Evolutionary conservation across 2,329 filamentous ascomycete genomes (phyloP).

Genomic region (Penicillium italicum): DNA sequence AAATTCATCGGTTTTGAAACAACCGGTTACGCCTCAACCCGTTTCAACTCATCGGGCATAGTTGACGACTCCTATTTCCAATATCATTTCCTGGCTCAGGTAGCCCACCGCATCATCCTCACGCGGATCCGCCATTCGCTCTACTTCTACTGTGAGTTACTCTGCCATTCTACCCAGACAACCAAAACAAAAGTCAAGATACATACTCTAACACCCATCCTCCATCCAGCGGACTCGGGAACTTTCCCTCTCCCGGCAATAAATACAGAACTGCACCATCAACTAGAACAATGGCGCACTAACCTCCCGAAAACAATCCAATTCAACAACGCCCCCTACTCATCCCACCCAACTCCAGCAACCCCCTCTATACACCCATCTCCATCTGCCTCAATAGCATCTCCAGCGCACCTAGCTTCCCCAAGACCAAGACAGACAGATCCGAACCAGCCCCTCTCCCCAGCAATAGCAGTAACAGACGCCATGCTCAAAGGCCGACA

Average conservation of each 20-base stretch:
- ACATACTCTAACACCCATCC: neutral
- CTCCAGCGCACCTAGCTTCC: constrained; percentile 21
- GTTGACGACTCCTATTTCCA: constrained; percentile 55
- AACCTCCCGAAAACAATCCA: constrained; percentile 50
- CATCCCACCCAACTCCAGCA: constrained; percentile 18
- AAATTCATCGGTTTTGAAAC: constrained; percentile 50
- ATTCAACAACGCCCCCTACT: constrained; percentile 36
- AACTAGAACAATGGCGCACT: constrained; percentile 54
- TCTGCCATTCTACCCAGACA: neutral
- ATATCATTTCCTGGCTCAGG: constrained; percentile 56
- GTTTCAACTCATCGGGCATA: constrained; percentile 34
- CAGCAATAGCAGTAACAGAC: constrained; percentile 36
- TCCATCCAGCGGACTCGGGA: constrained; percentile 36
- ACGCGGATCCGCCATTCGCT: constrained; percentile 52
- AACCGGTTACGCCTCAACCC: constrained; percentile 31
- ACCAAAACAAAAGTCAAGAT: neutral
- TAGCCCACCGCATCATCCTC: constrained; percentile 55
- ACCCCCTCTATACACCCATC: constrained; percentile 23
- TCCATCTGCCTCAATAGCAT: constrained; percentile 17
- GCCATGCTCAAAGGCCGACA: constrained; percentile 39
- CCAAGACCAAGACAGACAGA: constrained; percentile 12
- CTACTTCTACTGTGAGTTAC: constrained; percentile 46
- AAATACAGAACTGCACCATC: constrained; percentile 52
- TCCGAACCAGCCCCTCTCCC: constrained; percentile 28
- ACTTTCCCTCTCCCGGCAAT: constrained; percentile 48